Evolutionary conservation across 2,329 filamentous ascomycete genomes (phyloP).

Genomic region (Pseudocercospora macadamiae): DNA sequence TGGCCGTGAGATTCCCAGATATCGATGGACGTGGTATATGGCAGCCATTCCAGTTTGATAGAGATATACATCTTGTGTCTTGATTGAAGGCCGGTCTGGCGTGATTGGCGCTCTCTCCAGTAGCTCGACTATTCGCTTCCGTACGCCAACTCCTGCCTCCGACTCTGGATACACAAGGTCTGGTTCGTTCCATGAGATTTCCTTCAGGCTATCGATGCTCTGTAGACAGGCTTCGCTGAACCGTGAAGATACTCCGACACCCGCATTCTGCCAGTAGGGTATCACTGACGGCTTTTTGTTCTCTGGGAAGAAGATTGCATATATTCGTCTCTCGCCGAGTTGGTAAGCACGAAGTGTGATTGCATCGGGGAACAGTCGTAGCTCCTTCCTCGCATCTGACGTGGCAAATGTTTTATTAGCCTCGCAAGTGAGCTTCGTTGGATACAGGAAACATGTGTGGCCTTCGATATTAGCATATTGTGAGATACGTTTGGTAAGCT

Average conservation of each 20-base stretch:
- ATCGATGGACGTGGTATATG: constrained; percentile 82
- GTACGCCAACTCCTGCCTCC: background rate
- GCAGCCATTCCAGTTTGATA: constrained; percentile 89
- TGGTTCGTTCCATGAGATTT: background rate
- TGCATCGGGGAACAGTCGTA: background rate
- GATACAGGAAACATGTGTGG: background rate
- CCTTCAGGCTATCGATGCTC: background rate
- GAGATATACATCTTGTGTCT: constrained; percentile 83
- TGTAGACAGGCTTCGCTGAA: background rate
- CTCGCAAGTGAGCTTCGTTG: background rate
- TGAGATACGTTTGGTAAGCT: background rate
- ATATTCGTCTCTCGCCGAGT: background rate
- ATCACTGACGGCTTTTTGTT: background rate
- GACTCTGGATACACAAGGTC: background rate
- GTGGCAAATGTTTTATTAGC: background rate
- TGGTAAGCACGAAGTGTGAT: background rate
- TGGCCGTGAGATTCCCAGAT: constrained; percentile 65
- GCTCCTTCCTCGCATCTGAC: background rate
- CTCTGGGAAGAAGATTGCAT: background rate
- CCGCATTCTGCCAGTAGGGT: background rate
- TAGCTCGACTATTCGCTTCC: constrained; percentile 4
- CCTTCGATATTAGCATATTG: background rate
- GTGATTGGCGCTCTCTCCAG: background rate
- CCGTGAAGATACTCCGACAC: constrained; percentile 6
- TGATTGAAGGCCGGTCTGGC: constrained; percentile 48